Evolutionary conservation across 1,139 yeast genomes (phyloP).

Genomic region (Yamadazyma jaroonii): DNA sequence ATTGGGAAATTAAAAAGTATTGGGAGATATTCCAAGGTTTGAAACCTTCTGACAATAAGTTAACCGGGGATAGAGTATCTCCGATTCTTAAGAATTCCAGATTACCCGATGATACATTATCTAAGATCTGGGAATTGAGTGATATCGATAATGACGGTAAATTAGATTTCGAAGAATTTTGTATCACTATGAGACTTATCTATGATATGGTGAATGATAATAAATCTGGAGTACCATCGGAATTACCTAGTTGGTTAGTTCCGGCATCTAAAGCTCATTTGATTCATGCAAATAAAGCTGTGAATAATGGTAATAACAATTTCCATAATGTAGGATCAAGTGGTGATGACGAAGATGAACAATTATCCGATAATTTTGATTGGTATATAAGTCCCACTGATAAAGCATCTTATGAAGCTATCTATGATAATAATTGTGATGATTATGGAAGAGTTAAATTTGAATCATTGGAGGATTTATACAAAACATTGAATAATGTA

Average conservation of each 20-base stretch:
- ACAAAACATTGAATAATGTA: constrained; percentile 63
- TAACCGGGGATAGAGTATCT: constrained; percentile 82
- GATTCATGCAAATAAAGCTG: constrained; percentile 75
- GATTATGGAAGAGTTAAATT: constrained; percentile 79
- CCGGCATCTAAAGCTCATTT: constrained; percentile 87
- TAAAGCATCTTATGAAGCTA: constrained; percentile 70
- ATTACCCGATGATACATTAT: constrained; percentile 69
- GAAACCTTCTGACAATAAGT: constrained; percentile 71
- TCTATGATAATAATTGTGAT: constrained; percentile 75
- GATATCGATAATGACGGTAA: constrained; percentile 92
- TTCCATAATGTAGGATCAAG: constrained; percentile 46
- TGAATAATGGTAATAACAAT: constrained; percentile 32
- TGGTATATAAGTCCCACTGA: constrained; percentile 97
- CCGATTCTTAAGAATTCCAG: constrained; percentile 88
- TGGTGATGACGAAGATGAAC: constrained; percentile 53
- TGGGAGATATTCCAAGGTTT: constrained; percentile 96
- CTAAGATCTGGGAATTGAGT: constrained; percentile 85
- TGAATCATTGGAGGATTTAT: constrained; percentile 67
- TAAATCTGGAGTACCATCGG: constrained; percentile 57
- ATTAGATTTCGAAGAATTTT: constrained; percentile 94
- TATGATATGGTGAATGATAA: constrained; percentile 87
- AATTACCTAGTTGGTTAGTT: constrained; percentile 85
- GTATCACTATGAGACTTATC: constrained; percentile 93
- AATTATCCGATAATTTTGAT: constrained; percentile 71
- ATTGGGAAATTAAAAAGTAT: constrained; percentile 92